Base-by-base conservation (phyloP, 805 yeast genomes). In the Yamadazyma laniorum region DNA sequence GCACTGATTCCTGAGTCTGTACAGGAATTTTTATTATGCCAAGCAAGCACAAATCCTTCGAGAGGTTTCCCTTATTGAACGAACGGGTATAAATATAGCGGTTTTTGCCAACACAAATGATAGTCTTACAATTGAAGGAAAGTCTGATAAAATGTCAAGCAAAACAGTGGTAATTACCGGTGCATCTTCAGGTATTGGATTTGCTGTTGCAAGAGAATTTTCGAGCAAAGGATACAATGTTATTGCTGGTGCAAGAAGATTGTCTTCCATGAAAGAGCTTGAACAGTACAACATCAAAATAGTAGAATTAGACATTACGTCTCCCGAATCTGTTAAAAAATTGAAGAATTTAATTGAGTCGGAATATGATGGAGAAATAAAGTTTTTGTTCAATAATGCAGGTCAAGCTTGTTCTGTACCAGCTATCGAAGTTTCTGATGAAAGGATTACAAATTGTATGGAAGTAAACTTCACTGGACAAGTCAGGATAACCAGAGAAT, bases 121-220 rank as follows among this genome's bases (percentile, higher is more conserved):
- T n/a, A n/a, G n/a, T n/a, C n/a, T n/a, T n/a, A n/a, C n/a, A n/a
- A n/a, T n/a, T n/a, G n/a, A n/a, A n/a, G n/a, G n/a, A n/a, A n/a
- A n/a, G n/a, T n/a, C n/a, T n/a, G n/a, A n/a, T 26, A 29, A 6
- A 7, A 29, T 29, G 32, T 16, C 32, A 7, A 22, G 12, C 8
- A 23, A 14, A 18, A 19, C 18, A 9, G 84, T 77, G 0, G 59
- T 80, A 25, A 70, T 72, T 37, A 72, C 77, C 2, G 77, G 77
- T 5, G 74, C 71, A 2, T 67, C 74, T 0, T 69, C 75, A 0
- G 77, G 77, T 3, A 72, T 72, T 29, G 78, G 78, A 2, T 63
- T 49, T 41, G 63, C 65, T 6, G 53, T 65, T 11, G 65, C 75
- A 18, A 52, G 57, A 18, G 74, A 68, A 42, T 55, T 74, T 25